Evolutionary conservation across 2,329 filamentous ascomycete species (phyloP).

Genomic region (Venturia nashicola): DNA sequence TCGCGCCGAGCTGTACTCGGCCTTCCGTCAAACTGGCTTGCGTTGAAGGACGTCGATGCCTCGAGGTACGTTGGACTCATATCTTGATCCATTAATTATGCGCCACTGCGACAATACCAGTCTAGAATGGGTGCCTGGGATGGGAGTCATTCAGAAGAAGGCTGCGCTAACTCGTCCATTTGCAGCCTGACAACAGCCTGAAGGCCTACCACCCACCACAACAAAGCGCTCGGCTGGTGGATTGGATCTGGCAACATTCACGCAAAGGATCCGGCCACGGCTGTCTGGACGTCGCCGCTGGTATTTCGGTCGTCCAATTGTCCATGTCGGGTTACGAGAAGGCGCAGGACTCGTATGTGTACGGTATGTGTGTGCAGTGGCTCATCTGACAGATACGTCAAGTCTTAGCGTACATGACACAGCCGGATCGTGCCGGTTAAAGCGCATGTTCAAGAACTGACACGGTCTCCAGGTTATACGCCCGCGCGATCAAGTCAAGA

Average conservation of each 20-base stretch:
- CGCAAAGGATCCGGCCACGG: constrained; percentile 1
- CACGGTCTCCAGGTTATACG: constrained; percentile 41
- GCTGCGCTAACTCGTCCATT: neutral
- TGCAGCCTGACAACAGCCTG: constrained; percentile 7
- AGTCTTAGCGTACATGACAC: constrained; percentile 15
- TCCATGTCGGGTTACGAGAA: constrained; percentile 79
- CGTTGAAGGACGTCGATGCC: constrained; percentile 2
- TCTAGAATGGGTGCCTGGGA: neutral
- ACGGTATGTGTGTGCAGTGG: constrained; percentile 51
- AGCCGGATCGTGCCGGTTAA: constrained; percentile 20
- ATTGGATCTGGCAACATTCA: neutral
- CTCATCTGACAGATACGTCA: constrained; percentile 17
- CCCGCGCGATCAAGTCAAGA: constrained; percentile 48
- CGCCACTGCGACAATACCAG: neutral
- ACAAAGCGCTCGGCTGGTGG: neutral
- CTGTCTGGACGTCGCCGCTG: neutral
- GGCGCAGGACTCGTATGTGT: constrained; percentile 60
- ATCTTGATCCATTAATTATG: neutral
- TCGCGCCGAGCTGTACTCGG: neutral
- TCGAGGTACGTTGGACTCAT: neutral
- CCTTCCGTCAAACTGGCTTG: constrained; percentile 1
- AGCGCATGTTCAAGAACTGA: constrained; percentile 32
- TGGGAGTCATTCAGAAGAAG: neutral
- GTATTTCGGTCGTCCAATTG: neutral
- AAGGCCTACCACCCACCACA: neutral